Percentiles rank a stretch among this genome's conserved stretches.
These are phyloP conservation scores for Gossypium arboreum DNA, from an alignment of 345 rosid species.

Conservation along the genomic window DNA sequence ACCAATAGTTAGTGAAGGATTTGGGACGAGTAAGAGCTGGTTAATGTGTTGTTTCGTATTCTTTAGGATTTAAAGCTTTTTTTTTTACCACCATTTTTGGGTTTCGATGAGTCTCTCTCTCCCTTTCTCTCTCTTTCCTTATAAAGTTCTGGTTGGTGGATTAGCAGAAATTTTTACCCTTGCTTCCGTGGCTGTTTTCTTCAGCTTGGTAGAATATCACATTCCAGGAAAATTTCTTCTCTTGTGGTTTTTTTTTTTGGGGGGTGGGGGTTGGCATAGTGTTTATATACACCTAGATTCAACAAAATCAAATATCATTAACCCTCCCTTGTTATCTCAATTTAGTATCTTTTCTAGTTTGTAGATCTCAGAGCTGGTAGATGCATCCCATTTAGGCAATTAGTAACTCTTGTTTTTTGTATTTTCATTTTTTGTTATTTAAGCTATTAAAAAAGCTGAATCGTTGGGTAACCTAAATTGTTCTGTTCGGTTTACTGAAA, in stretches of 20 bases:
- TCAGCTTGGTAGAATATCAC: constrained; percentile 6
- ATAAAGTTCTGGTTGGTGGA: background rate
- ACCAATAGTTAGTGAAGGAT: background rate
- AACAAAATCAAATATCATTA: constrained; percentile 1
- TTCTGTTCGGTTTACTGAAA: background rate
- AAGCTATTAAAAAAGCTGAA: background rate
- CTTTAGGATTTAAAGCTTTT: background rate
- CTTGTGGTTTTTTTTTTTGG: background rate
- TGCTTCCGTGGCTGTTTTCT: constrained; percentile 13
- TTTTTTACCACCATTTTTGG: background rate
- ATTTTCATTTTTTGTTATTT: background rate
- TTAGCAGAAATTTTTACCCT: background rate
- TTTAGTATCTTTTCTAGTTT: constrained; percentile 13
- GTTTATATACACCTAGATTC: constrained; percentile 7
- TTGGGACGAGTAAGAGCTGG: constrained; percentile 4
- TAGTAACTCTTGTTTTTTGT: constrained; percentile 15
- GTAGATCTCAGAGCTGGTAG: constrained; percentile 24
- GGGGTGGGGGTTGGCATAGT: no score
- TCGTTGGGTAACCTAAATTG: constrained; percentile 2
- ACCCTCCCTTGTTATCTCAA: constrained; percentile 1
- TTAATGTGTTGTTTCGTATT: background rate
- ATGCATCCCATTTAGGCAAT: constrained; percentile 17
- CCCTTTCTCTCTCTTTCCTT: no score
- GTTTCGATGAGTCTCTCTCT: background rate
- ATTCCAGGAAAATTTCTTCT: background rate